phyloP scores from a whole-genome alignment of 1,139 yeast genomes.

The Ogataea hybrid region DNA sequence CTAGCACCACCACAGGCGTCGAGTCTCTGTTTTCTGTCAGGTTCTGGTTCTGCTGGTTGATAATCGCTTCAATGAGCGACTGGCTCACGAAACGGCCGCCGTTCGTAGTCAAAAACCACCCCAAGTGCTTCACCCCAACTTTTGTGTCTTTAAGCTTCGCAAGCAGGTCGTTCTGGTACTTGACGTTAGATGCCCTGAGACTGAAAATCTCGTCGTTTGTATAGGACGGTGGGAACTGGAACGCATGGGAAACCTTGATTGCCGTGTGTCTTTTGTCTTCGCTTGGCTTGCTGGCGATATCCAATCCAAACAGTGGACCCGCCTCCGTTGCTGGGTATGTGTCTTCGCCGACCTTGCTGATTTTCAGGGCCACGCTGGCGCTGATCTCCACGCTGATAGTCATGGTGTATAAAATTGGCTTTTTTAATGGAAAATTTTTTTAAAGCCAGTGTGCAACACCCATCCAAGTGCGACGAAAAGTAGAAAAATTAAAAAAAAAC shows the following conservation, averaged over 20 bases:
- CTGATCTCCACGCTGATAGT: conserved; percentile 42
- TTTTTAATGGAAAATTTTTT: conserved; percentile 5
- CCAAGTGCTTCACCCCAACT: conserved; percentile 70
- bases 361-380: conserved; percentile 64
- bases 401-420: conserved; percentile 1
- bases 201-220: conserved; percentile 53
- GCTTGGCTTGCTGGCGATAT: conserved; percentile 39
- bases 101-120: conserved; percentile 76
- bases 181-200: conserved; percentile 55
- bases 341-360: conserved; percentile 73
- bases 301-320: conserved; percentile 79
- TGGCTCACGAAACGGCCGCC: conserved; percentile 71
- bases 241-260: conserved; percentile 57
- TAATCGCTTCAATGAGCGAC: conserved; percentile 64
- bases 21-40: conserved; percentile 32
- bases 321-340: conserved; percentile 64
- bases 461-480: neutral
- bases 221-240: conserved; percentile 52
- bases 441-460: conserved; percentile 4
- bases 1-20: conserved; percentile 60
- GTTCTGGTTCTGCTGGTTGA: conserved; percentile 55
- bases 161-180: conserved; percentile 69
- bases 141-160: conserved; percentile 62
- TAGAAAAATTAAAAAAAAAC: neutral
- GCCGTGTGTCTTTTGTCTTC: conserved; percentile 35